phyloP scores from a whole-genome alignment of 441 rosid species.

The Aquilaria agallochum region DNA sequence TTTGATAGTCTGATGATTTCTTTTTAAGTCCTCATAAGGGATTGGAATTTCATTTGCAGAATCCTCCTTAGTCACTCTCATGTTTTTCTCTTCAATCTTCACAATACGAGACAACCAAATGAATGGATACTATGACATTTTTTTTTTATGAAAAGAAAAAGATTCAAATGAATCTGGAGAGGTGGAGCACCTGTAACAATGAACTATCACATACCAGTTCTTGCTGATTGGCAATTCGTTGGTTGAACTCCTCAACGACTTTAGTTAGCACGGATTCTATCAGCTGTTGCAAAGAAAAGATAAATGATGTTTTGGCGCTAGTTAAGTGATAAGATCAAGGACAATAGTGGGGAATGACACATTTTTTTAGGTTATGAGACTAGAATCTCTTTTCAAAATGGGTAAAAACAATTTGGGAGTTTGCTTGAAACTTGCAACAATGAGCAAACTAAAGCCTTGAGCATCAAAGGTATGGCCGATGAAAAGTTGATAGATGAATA shows the following conservation, averaged over 20 bases:
- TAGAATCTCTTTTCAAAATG: constrained; percentile 1
- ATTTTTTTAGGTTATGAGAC: too few relatives aligned
- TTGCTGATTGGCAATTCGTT: constrained; percentile 53
- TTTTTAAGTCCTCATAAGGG: constrained; percentile 45
- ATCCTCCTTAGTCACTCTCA: constrained; percentile 39
- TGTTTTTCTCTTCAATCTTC: constrained; percentile 48
- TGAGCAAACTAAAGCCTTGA: too few relatives aligned
- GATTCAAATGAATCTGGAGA: not conserved
- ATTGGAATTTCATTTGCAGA: constrained; percentile 25
- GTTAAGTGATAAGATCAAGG: too few relatives aligned
- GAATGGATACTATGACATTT: not conserved
- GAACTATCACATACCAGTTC: constrained; percentile 40
- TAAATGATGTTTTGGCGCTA: not conserved
- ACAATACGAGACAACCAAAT: constrained; percentile 12
- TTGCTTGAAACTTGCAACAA: too few relatives aligned
- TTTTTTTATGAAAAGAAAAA: constrained; percentile 1
- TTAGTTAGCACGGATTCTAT: constrained; percentile 75
- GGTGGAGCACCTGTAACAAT: constrained; percentile 2
- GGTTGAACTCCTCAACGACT: constrained; percentile 75
- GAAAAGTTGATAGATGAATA: too few relatives aligned
- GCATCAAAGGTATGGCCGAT: too few relatives aligned
- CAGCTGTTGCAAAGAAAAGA: constrained; percentile 38
- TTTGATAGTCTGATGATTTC: constrained; percentile 24
- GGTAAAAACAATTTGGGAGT: constrained; percentile 4
- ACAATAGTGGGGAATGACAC: too few relatives aligned